phyloP scores from a whole-genome alignment of 1,284 basidiomycete species.

The Ganoderma lingzhi region DNA sequence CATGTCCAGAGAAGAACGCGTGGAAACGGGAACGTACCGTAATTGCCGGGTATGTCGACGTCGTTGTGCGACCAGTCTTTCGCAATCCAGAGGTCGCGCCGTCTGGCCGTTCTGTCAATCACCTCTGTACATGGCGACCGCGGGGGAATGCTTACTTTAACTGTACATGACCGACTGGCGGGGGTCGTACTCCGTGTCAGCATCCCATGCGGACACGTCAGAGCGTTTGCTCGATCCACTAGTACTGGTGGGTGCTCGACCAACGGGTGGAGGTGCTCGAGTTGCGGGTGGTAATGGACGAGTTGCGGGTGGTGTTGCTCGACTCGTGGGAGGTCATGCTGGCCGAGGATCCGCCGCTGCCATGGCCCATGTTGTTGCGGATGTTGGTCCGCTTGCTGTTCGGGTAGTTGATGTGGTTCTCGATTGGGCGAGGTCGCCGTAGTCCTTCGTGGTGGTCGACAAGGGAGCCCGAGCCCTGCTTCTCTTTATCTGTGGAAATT shows the following conservation, averaged over 20 bases:
- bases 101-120: conserved; percentile 40
- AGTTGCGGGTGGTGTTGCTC: conserved; percentile 37
- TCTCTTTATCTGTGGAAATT: conserved; percentile 76
- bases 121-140: neutral
- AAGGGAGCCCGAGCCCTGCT: conserved; percentile 63
- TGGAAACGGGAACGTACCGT: conserved; percentile 36
- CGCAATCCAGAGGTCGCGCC: conserved; percentile 66
- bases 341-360: conserved; percentile 13
- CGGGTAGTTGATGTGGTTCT: conserved; percentile 75
- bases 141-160: conserved; percentile 54
- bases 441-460: conserved; percentile 55
- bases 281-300: conserved; percentile 31
- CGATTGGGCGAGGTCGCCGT: conserved; percentile 67
- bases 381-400: conserved; percentile 77
- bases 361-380: conserved; percentile 63
- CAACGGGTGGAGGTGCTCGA: conserved; percentile 9
- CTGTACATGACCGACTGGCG: conserved; percentile 59
- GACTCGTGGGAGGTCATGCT: conserved; percentile 5
- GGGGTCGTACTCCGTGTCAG: conserved; percentile 53
- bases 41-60: conserved; percentile 61
- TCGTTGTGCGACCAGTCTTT: conserved; percentile 71
- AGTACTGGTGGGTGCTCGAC: conserved; percentile 16
- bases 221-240: conserved; percentile 44
- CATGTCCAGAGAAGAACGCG: neutral
- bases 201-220: conserved; percentile 53